Evolutionary conservation across 2,329 filamentous ascomycete genomes (phyloP), one percentile per base, ranked within the genome.

Genomic region (Chalaropsis thielavioides): DNA sequence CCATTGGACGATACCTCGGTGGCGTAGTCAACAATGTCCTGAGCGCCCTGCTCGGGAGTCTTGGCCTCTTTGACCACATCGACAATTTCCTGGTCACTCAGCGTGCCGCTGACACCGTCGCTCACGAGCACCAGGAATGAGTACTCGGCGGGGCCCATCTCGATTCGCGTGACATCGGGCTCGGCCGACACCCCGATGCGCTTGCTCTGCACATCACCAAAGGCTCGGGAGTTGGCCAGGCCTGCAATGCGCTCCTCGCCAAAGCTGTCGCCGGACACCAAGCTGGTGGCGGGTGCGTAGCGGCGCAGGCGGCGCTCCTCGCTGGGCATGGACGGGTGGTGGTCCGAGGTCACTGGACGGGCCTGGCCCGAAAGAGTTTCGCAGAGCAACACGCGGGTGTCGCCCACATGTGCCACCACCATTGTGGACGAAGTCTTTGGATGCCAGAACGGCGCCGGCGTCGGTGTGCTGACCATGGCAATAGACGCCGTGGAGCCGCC

Each of bases 161-260:
- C 89, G 13, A 91, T 78, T 43, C 88, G 85, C 0, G 83, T 84
- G 67, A 96, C 84, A 72, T 97, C 92, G 0, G 94, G 94, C 75
- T 99, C 94, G 1, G 94, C 94, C 3, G 88, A 92, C 13, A 99
- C 92, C 35, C 94, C 94, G 63, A 97, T 87, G 63, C 92, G 88
- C 76, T 99, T 99, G 66, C 86, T 89, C 41, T 83, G 82, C 76
- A 96, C 90, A 76, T 99, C 94, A 31, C 94, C 94, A 73, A 99
- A 97, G 3, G 94, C 83, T 38, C 94, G 88, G 40, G 90, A 95
- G 76, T 99, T 99, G 70, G 94, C 94, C 0, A 99, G 81, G 0
- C 94, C 92, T 15, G 86, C 86, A 74, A 99, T 94, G 70, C 94
- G 90, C 76, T 97, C 92, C 76, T 99, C 94, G 72, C 94, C 94